Evolutionary conservation across 2,329 filamentous ascomycete genomes (phyloP), one percentile per base, ranked within the genome.

Genomic region (Hymenoscyphus albidus): DNA sequence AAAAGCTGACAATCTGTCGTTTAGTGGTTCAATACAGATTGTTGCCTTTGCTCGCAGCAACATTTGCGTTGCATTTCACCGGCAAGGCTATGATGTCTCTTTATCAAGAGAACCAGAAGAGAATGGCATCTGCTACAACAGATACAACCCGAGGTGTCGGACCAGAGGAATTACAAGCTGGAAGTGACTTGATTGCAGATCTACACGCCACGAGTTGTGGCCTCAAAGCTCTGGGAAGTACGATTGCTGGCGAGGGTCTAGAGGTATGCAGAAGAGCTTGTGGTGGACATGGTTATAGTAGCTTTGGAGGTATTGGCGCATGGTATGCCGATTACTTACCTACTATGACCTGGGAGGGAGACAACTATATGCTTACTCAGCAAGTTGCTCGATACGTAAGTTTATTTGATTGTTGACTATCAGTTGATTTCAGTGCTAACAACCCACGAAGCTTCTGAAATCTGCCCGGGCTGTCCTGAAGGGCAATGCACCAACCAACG

Each of bases 311-410:
- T n/a, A 91, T 93, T 70, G 89, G 89, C 1, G 79, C 83, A 18
- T 90, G 85, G 83, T 93, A 92, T 71, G 82, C 89, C 35, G 89
- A 93, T 75, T 92, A 92, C 74, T 81, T 92, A 1, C 89, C 90
- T 16, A 89, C 85, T 0, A 76, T 81, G 14, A 77, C 75, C 5
- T 76, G 72, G 73, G 90, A 92, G 75, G 90, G 90, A 56, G 90
- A 92, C 78, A 92, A 73, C 80, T 92, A 90, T 79, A 92, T 93
- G 89, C 80, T 93, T 65, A 91, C 88, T 10, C 90, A 93, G 76
- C 90, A 93, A 78, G 89, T 92, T 2, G 88, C 88, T 2, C 84
- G 89, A 64, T 92, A 92, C 72, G 80, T 83, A 77, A 76, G 80
- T 77, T 12, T 12, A 38, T 14, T 4, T 27, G 2, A 2, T 42